Conservation (phyloP, 495 filamentous ascomycete species). For the Hypoxylon perforatum region DNA sequence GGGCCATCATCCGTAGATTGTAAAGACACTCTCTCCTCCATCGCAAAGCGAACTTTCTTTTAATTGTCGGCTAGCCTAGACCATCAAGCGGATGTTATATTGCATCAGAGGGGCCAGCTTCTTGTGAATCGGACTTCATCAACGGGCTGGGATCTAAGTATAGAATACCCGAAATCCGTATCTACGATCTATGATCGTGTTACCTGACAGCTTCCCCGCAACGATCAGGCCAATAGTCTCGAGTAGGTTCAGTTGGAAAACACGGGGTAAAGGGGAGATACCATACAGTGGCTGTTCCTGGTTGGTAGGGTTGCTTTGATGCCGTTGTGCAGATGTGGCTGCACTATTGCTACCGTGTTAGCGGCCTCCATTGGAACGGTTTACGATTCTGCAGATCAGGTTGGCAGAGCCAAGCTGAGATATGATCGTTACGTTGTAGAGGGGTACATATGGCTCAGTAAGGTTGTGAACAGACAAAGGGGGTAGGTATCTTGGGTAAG, state of each 20-base stretch:
- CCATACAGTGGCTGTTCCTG: neutral
- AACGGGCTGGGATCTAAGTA: too few species aligned
- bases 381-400: neutral
- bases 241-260: neutral
- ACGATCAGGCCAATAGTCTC: neutral
- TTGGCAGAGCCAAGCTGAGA: too few species aligned
- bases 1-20: neutral
- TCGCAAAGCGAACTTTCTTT: constrained; percentile 4
- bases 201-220: neutral
- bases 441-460: too few species aligned
- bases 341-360: neutral
- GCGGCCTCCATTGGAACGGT: constrained; percentile 1
- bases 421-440: too few species aligned
- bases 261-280: neutral
- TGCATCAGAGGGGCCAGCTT: too few species aligned
- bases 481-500: too few species aligned
- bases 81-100: neutral
- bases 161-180: too few species aligned
- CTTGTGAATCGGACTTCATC: too few species aligned
- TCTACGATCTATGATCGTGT: too few species aligned
- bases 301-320: constrained; percentile 3
- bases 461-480: too few species aligned
- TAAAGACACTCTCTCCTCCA: neutral
- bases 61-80: constrained; percentile 12
- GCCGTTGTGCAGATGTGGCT: constrained; percentile 14